These are phyloP conservation scores for Sphenostylis stenocarpa DNA, from an alignment of 306 rosid species.

Conservation along the genomic window DNA sequence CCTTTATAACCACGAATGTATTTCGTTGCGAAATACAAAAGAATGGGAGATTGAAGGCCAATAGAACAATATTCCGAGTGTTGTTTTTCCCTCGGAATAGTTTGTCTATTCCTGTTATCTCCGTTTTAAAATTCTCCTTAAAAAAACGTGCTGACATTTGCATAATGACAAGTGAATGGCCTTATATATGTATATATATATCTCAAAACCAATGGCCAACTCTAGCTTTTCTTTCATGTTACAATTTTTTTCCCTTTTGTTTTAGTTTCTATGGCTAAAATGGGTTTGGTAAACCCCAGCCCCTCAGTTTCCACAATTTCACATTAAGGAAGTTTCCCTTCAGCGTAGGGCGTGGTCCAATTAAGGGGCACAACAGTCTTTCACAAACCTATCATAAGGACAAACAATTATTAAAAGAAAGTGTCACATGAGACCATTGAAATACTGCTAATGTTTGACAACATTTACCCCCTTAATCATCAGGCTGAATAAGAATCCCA, in stretches of 20 bases:
- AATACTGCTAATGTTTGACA: slow-evolving; percentile 11
- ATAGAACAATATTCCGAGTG: not conserved
- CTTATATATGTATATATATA: slow-evolving; percentile 30
- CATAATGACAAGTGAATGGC: slow-evolving; percentile 39
- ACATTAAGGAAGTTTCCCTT: slow-evolving; percentile 32
- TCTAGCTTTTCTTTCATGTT: slow-evolving; percentile 33
- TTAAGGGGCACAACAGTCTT: slow-evolving; percentile 9
- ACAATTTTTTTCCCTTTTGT: not conserved
- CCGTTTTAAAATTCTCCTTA: slow-evolving; percentile 10
- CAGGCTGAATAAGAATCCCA: not conserved
- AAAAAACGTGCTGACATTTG: slow-evolving; percentile 26
- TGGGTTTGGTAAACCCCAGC: slow-evolving; percentile 28
- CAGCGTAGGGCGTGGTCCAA: slow-evolving; percentile 31
- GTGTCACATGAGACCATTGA: slow-evolving; percentile 26
- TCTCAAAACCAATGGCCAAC: slow-evolving; percentile 11
- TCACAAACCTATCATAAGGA: not conserved
- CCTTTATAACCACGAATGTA: slow-evolving; percentile 14
- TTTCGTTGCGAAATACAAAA: not conserved
- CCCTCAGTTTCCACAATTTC: slow-evolving; percentile 32
- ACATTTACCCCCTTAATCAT: not conserved
- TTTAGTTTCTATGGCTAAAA: not conserved
- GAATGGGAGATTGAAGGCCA: slow-evolving; percentile 26
- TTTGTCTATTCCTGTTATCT: not conserved
- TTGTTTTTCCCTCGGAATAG: not conserved
- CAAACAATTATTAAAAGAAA: not conserved